Evolutionary conservation across 345 rosid genomes (phyloP), one percentile per base, ranked within the genome.

Genomic region (Eucalyptus pauciflora): DNA sequence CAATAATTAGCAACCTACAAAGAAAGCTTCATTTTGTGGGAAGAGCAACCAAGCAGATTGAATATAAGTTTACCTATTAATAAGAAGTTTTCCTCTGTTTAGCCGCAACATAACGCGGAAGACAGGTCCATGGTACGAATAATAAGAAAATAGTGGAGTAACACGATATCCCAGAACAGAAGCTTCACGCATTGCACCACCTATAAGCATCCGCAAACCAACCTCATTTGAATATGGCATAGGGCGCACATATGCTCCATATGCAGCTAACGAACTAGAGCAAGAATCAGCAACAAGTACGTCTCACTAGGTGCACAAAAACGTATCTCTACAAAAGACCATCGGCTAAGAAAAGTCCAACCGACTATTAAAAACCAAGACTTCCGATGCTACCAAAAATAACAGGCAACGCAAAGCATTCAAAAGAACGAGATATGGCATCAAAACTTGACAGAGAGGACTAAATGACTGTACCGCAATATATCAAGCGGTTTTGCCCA

Each of bases 141-240:
- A 96, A 90, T 95, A 95, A 0, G 99, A 97, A 92, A 96, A 96
- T 8, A 97, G 94, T 2, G 99, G 98, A 13, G 93, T 91, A 46
- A 96, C 94, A 87, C 91, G 93, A 90, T 93, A 96, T n/a, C 99
- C 98, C 88, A 96, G 94, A 16, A 96, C 92, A 90, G 97, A 91
- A 7, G 99, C 99, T 79, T 97, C 99, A 88, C 99, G 92, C 16
- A 96, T 95, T 4, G 99, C 98, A 87, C 99, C 99, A 79, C 98
- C 99, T 89, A 96, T 95, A 89, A 96, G 95, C 95, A 96, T 94
- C 89, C 98, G 92, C 86, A 96, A 86, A 90, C 99, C 99, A 88
- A 97, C 89, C 96, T 97, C 99, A 92, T 96, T 97, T 45, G 96
- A 93, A 92, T 92, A 96, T n/a, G 99, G 99, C 97, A 96, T 92